phyloP scores from a whole-genome alignment of 371 early-diverging fungal species.

The Blastocladiella emersonii region DNA sequence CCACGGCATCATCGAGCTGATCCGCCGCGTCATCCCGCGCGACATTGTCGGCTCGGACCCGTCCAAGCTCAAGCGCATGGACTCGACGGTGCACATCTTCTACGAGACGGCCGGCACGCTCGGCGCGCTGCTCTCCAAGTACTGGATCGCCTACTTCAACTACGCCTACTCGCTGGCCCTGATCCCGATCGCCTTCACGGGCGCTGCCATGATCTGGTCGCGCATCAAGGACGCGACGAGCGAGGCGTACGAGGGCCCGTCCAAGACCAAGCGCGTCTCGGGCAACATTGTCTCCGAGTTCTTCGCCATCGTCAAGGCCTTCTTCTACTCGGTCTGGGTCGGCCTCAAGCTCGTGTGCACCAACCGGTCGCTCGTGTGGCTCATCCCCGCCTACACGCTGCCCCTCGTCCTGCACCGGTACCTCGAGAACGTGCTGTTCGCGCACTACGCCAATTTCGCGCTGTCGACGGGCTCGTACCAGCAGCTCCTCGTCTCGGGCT shows the following conservation, averaged over 20 bases:
- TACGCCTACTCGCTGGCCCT: constrained; percentile 22
- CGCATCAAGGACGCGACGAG: not conserved
- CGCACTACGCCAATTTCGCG: constrained; percentile 25
- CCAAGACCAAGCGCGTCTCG: not conserved
- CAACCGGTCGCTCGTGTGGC: constrained; percentile 30
- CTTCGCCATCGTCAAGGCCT: constrained; percentile 16
- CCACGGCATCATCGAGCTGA: constrained; percentile 34
- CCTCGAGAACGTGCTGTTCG: constrained; percentile 27
- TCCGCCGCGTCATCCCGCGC: constrained; percentile 38
- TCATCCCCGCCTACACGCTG: constrained; percentile 32
- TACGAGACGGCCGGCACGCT: constrained; percentile 37
- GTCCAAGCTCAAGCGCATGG: constrained; percentile 37
- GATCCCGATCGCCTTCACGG: constrained; percentile 25
- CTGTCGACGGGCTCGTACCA: constrained; percentile 21
- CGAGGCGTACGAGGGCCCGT: not conserved
- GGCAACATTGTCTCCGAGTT: too few relatives aligned
- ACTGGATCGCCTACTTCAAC: constrained; percentile 24
- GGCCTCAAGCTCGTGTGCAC: constrained; percentile 26
- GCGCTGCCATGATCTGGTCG: constrained; percentile 23
- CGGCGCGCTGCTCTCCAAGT: constrained; percentile 30
- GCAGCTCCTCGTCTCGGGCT: constrained; percentile 27
- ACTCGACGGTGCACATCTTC: constrained; percentile 30
- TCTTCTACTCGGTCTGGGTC: constrained; percentile 18
- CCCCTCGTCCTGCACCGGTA: constrained; percentile 35
- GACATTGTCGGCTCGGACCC: constrained; percentile 40